Percentiles rank a stretch among this genome's conserved stretches.
Conservation (phyloP, 352 stramenopile species). For the Globisporangium apiculatum region DNA sequence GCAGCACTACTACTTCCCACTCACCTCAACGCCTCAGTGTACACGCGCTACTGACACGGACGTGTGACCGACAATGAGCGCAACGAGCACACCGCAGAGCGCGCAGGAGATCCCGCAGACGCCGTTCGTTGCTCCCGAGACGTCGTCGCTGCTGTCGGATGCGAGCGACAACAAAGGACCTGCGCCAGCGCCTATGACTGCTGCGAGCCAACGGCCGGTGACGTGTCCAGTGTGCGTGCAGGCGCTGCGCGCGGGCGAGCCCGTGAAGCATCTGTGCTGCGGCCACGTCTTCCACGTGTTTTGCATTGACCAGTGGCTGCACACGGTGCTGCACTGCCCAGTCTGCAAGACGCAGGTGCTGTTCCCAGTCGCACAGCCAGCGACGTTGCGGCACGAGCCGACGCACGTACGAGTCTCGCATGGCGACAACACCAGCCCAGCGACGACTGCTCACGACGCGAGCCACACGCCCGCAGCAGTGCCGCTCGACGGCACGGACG, state of each 20-base stretch:
- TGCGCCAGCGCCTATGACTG: background rate
- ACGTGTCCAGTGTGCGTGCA: slow-evolving; percentile 35
- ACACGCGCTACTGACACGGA: background rate
- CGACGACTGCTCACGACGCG: background rate
- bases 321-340: slow-evolving; percentile 34
- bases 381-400: slow-evolving; percentile 11
- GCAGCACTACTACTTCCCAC: background rate
- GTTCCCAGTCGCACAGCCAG: slow-evolving; percentile 29
- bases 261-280: slow-evolving; percentile 51
- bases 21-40: background rate
- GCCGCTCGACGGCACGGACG: slow-evolving; percentile 28
- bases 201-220: slow-evolving; percentile 11
- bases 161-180: background rate
- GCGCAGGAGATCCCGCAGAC: slow-evolving; percentile 11
- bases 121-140: slow-evolving; percentile 3
- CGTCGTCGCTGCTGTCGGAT: background rate
- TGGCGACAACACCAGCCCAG: background rate
- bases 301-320: slow-evolving; percentile 53
- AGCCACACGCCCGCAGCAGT: slow-evolving; percentile 3
- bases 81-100: slow-evolving; percentile 1
- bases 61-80: background rate
- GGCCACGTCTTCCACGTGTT: slow-evolving; percentile 53
- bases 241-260: slow-evolving; percentile 20
- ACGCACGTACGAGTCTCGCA: background rate
- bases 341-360: slow-evolving; percentile 55